Conservation (phyloP, 495 filamentous ascomycete species). For the Neurospora sp. region DNA sequence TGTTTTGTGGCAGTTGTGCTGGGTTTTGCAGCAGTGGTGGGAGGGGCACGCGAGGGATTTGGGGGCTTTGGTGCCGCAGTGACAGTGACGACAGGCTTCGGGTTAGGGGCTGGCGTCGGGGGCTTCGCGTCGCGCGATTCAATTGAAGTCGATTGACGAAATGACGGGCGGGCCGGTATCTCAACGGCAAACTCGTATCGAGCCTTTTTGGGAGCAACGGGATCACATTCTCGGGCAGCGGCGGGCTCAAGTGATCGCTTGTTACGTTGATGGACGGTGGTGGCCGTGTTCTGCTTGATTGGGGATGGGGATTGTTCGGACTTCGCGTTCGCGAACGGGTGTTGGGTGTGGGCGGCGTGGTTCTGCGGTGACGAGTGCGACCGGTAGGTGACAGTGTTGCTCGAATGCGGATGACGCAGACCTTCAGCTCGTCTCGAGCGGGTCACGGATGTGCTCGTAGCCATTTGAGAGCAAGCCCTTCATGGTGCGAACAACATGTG, state of each 20-base stretch:
- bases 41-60: conserved; percentile 11
- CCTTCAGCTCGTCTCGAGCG: conserved; percentile 28
- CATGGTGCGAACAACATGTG: conserved; percentile 7
- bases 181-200: conserved; percentile 28
- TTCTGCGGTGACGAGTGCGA: conserved; percentile 3
- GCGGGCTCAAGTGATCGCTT: conserved; percentile 17
- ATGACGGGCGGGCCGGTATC: conserved; percentile 23
- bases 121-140: conserved; percentile 23
- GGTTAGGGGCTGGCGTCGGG: conserved; percentile 10
- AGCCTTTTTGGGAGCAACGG: conserved; percentile 10
- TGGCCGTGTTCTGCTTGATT: conserved; percentile 3
- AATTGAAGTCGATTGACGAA: conserved; percentile 16
- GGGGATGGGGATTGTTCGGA: conserved; percentile 1
- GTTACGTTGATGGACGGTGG: conserved; percentile 8
- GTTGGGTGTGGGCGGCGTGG: conserved; percentile 8
- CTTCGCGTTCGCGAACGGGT: conserved; percentile 8
- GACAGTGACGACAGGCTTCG: conserved; percentile 25
- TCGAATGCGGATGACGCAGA: conserved; percentile 14
- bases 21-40: conserved; percentile 5
- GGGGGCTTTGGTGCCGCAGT: conserved; percentile 15
- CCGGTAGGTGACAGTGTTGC: conserved; percentile 1
- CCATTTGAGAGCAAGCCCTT: conserved; percentile 14
- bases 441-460: conserved; percentile 26
- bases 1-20: conserved; percentile 9
- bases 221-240: conserved; percentile 6